Percentiles rank a stretch among this genome's conserved stretches.
Conservation (phyloP, 164 flowering plant genomes). For the grape (Vitis vinifera) region ASM3070453v1 NC_081806.1:20333001-20333500, state of each 20-base stretch:
- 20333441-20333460: constrained; percentile 41
- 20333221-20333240: constrained; percentile 38
- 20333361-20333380: constrained; percentile 27
- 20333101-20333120: constrained; percentile 26
- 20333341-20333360: constrained; percentile 8
- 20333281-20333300: constrained; percentile 30
- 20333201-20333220: constrained; percentile 32
- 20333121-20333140: constrained; percentile 41
- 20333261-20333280: constrained; percentile 38
- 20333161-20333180: constrained; percentile 19
- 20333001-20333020: neutral
- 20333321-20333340: constrained; percentile 28
- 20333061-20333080: constrained; percentile 32
- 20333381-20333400: constrained; percentile 48
- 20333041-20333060: constrained; percentile 29
- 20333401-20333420: constrained; percentile 35
- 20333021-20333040: constrained; percentile 32
- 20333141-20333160: constrained; percentile 14
- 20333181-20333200: constrained; percentile 43
- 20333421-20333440: constrained; percentile 37
- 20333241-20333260: constrained; percentile 37
- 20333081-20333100: constrained; percentile 23
- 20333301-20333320: constrained; percentile 37
- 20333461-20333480: constrained; percentile 31
- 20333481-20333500: constrained; percentile 42